These are phyloP conservation scores for Cardamine chenopodiifolia DNA, from an alignment of 345 rosid species.

Conservation along the genomic window DNA sequence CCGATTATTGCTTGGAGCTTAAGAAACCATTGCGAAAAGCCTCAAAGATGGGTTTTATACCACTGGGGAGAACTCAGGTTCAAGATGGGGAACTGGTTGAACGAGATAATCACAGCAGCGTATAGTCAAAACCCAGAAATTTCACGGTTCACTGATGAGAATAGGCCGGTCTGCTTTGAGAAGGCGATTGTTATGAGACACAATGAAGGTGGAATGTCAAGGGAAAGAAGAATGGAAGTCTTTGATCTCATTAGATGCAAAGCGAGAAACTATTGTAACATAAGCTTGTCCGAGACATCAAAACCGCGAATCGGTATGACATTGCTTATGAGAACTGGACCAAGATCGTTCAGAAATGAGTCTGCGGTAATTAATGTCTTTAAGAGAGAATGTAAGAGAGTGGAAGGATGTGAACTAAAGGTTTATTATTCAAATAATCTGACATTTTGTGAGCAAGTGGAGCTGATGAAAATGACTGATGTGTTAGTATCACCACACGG, in stretches of 20 bases:
- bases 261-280: conserved; percentile 57
- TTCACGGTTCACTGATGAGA: conserved; percentile 40
- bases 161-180: conserved; percentile 61
- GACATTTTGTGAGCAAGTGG: conserved; percentile 75
- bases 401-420: conserved; percentile 58
- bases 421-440: conserved; percentile 69
- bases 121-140: conserved; percentile 46
- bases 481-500: conserved; percentile 70
- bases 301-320: conserved; percentile 57
- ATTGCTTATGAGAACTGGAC: conserved; percentile 66
- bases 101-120: conserved; percentile 49
- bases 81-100: conserved; percentile 56
- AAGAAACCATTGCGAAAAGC: conserved; percentile 50
- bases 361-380: conserved; percentile 52
- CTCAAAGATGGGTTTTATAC: conserved; percentile 66
- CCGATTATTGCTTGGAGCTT: conserved; percentile 75
- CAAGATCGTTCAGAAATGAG: conserved; percentile 74
- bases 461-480: conserved; percentile 67
- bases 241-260: conserved; percentile 64
- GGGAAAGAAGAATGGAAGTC: conserved; percentile 60
- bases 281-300: conserved; percentile 34
- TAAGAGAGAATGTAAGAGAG: conserved; percentile 54
- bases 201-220: conserved; percentile 77
- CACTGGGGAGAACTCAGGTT: conserved; percentile 76
- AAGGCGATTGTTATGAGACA: conserved; percentile 84